A percentile compares a stretch with the other conserved stretches of the same genome.
These are phyloP conservation scores for Paracamarosporium sp. DNA, from an alignment of 2,329 filamentous ascomycete genomes.

Conservation along the genomic window DNA sequence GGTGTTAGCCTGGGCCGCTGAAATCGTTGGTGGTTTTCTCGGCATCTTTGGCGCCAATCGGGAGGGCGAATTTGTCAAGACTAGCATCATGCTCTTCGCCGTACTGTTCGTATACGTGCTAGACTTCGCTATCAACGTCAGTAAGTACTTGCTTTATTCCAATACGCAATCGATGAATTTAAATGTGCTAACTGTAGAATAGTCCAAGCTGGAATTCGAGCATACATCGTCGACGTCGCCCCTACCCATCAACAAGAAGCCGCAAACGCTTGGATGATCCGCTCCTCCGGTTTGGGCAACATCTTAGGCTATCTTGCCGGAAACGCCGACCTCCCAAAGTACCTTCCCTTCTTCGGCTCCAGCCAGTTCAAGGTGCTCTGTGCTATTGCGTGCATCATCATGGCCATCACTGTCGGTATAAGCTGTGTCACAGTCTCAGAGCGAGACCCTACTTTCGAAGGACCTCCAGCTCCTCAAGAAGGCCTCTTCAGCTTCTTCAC, in stretches of 20 bases:
- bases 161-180: too few species aligned
- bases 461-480: constrained; percentile 64
- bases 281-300: constrained; percentile 85
- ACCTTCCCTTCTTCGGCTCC: constrained; percentile 80
- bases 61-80: constrained; percentile 69
- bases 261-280: constrained; percentile 93
- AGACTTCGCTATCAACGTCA: constrained; percentile 94
- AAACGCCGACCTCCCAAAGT: constrained; percentile 77
- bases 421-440: constrained; percentile 76
- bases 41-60: constrained; percentile 73
- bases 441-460: constrained; percentile 78
- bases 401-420: constrained; percentile 72
- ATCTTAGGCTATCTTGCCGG: constrained; percentile 90
- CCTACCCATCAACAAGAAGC: constrained; percentile 92
- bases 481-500: constrained; percentile 82
- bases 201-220: constrained; percentile 90
- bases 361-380: constrained; percentile 95
- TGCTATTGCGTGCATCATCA: constrained; percentile 78
- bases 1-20: constrained; percentile 57
- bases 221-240: constrained; percentile 92
- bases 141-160: constrained; percentile 51
- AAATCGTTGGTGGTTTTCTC: constrained; percentile 69
- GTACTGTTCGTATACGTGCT: constrained; percentile 88
- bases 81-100: constrained; percentile 75
- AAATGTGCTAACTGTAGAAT: constrained; percentile 11